Conservation (phyloP, 2,329 filamentous ascomycete species). For the Fusarium sp. region DNA sequence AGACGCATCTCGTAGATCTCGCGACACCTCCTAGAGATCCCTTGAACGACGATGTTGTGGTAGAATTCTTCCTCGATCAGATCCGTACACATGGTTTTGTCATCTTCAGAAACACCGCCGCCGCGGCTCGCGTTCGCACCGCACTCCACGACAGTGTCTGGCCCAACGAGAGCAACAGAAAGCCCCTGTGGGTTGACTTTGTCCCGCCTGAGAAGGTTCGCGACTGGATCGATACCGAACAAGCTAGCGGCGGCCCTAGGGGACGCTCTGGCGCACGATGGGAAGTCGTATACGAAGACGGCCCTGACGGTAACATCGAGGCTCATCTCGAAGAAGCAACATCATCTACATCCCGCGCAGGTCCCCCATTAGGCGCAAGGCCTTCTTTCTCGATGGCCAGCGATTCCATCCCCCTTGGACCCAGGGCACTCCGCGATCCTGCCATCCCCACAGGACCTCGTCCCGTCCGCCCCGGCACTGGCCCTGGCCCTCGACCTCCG, state of each 20-base stretch:
- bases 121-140: conserved; percentile 83
- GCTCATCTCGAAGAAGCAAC: conserved; percentile 65
- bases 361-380: conserved; percentile 33
- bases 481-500: conserved; percentile 47
- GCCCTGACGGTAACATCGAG: conserved; percentile 67
- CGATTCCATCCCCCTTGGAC: conserved; percentile 58
- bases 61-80: conserved; percentile 83
- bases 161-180: conserved; percentile 89
- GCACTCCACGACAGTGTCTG: conserved; percentile 84
- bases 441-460: conserved; percentile 56
- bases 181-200: conserved; percentile 90
- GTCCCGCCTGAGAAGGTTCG: conserved; percentile 81
- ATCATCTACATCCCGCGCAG: conserved; percentile 36
- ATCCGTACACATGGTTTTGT: conserved; percentile 92
- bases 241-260: conserved; percentile 59
- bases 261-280: conserved; percentile 68
- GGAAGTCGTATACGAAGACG: conserved; percentile 80
- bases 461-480: conserved; percentile 55
- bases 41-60: conserved; percentile 69
- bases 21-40: conserved; percentile 71
- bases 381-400: conserved; percentile 44
- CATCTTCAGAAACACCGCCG: conserved; percentile 76
- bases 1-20: conserved; percentile 77
- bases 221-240: conserved; percentile 82
- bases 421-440: conserved; percentile 51